Conservation (phyloP, 75 land plant genomes). For the Azolla pinnata region DNA sequence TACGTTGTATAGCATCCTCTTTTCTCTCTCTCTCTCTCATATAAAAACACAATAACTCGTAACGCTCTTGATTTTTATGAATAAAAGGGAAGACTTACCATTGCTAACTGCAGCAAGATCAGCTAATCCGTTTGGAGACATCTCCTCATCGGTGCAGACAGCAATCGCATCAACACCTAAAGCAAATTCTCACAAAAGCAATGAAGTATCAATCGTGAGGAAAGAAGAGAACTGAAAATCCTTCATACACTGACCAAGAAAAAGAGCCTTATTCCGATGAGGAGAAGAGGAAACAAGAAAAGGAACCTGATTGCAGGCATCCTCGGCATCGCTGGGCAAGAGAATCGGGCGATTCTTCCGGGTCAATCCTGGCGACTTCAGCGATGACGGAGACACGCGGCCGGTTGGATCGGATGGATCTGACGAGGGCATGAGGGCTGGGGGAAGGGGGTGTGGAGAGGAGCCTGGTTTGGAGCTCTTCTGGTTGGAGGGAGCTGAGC, state of each 20-base stretch:
- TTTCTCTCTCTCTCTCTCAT: too few relatives aligned
- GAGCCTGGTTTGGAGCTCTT: slow-evolving; percentile 18
- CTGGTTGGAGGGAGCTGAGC: slow-evolving; percentile 12
- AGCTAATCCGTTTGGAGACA: slow-evolving; percentile 26
- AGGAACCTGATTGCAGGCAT: slow-evolving; percentile 21
- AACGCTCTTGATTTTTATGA: too few relatives aligned
- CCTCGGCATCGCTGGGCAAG: slow-evolving; percentile 17
- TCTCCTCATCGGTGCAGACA: slow-evolving; percentile 30
- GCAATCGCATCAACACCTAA: slow-evolving; percentile 27
- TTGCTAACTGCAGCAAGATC: slow-evolving; percentile 23
- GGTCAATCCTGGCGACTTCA: slow-evolving; percentile 20
- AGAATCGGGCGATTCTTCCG: slow-evolving; percentile 20
- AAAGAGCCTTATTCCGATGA: neutral
- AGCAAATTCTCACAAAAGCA: neutral
- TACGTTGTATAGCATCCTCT: too few relatives aligned
- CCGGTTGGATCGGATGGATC: slow-evolving; percentile 11
- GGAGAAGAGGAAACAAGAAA: slow-evolving; percentile 1
- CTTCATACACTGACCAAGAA: neutral
- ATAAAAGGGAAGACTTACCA: neutral
- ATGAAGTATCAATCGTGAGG: neutral
- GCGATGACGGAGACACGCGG: slow-evolving; percentile 11
- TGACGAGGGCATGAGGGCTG: slow-evolving; percentile 13
- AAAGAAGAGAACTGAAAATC: neutral
- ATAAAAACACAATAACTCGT: too few relatives aligned
- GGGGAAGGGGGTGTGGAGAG: slow-evolving; percentile 2